Evolutionary conservation across 1,139 yeast genomes (phyloP), one percentile per base, ranked within the genome.

Genomic region (Candida gigantensis): DNA sequence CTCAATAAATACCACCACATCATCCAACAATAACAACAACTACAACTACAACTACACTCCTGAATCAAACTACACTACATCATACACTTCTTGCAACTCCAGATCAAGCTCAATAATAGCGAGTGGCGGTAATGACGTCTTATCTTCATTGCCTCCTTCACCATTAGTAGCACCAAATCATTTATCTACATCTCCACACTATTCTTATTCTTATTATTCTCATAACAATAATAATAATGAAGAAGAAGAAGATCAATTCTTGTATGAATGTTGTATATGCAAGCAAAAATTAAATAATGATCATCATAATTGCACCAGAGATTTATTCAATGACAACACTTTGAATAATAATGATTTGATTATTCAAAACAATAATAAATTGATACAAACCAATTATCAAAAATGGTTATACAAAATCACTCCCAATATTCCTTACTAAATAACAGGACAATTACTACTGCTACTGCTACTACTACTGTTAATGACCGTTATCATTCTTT

Each of bases 391-490:
- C 1, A 60, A 60, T 38, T 60, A 60, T 42, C 49, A 58, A 36
- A 58, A 58, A 44, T 60, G 64, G 64, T 47, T 59, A 33, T 44
- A 53, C 7, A 47, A 47, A 19, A 43, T 52, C 16, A 38, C 55
- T 20, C 51, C 52, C n/a, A 39, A 39, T 24, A 31, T 39, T 12
- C 43, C 43, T 16, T 39, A 34, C 15, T 38, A 38, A 7, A 32
- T 25, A 15, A 25, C 14, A 20, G n/a, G 8, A 4, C 23, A 9
- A 20, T n/a, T 20, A 20, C 23, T 20, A 20, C 4, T 20, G n/a
- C 4, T 20, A 20, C 4, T 20, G n/a, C 8, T 20, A 20, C 3
- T 20, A 20, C 8, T 20, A 20, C 4, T 20, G n/a, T 9, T 20
- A 20, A 20, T 4, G 6, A 3, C n/a, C 8, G n/a, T 20, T 9